phyloP scores from a whole-genome alignment of 1,284 basidiomycete species.

The Cerioporus squamosus region DNA sequence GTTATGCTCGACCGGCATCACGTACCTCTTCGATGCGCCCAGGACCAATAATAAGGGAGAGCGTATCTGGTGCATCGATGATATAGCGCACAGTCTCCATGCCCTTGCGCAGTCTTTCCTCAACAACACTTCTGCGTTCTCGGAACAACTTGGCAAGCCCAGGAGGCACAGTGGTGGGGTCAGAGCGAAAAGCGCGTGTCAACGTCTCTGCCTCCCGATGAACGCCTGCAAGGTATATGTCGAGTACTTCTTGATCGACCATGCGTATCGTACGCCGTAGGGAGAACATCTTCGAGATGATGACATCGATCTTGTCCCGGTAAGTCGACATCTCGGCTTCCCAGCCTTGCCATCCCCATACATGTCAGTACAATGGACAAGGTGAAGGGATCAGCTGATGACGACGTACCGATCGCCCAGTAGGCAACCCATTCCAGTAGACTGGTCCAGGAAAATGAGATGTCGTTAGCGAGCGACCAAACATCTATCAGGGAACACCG shows the following conservation, averaged over 20 bases:
- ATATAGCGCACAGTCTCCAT: constrained; percentile 24
- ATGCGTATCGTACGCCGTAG: constrained; percentile 15
- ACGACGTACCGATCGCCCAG: constrained; percentile 45
- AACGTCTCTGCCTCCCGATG: constrained; percentile 11
- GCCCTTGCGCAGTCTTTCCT: constrained; percentile 11
- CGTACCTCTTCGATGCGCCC: constrained; percentile 29
- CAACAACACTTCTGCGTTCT: no score
- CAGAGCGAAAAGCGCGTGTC: constrained; percentile 20
- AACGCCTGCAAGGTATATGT: constrained; percentile 22
- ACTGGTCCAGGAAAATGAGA: constrained; percentile 25
- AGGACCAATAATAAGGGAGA: constrained; percentile 25
- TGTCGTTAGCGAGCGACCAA: not conserved
- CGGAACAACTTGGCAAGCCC: no score
- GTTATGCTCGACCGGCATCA: no score
- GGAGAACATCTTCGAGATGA: constrained; percentile 27
- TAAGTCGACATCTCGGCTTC: constrained; percentile 26
- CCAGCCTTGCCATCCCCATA: constrained; percentile 21
- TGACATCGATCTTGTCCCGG: constrained; percentile 19
- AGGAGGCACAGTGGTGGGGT: no score
- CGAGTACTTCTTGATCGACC: constrained; percentile 22
- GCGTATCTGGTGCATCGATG: constrained; percentile 27
- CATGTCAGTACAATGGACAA: not conserved
- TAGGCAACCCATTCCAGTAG: constrained; percentile 49
- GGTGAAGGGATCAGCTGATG: not conserved
- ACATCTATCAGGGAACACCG: constrained; percentile 13